phyloP scores from a whole-genome alignment of 1,139 yeast species.

The Geotrichum citri-aurantii region DNA sequence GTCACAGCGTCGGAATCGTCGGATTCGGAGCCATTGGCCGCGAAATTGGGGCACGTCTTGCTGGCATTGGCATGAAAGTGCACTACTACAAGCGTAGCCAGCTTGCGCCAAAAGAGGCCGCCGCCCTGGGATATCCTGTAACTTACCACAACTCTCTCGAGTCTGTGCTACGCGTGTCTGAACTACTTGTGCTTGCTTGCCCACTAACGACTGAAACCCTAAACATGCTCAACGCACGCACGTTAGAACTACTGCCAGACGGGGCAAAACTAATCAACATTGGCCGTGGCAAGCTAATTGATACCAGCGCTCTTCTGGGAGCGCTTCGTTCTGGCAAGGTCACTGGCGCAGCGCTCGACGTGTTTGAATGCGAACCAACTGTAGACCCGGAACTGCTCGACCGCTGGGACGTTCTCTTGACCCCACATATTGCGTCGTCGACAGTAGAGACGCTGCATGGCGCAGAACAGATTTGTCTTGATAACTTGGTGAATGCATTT shows the following conservation, averaged over 20 bases:
- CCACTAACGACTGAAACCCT: conserved; percentile 60
- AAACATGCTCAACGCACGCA: conserved; percentile 47
- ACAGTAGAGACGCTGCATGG: conserved; percentile 45
- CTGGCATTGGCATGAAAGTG: conserved; percentile 59
- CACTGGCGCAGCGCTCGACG: conserved; percentile 56
- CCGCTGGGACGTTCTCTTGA: conserved; percentile 63
- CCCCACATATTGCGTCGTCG: conserved; percentile 77
- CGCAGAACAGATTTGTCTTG: conserved; percentile 44
- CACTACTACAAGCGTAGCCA: conserved; percentile 56
- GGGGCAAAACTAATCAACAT: conserved; percentile 67
- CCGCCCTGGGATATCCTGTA: conserved; percentile 39
- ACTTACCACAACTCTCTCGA: conserved; percentile 42
- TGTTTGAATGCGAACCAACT: conserved; percentile 64
- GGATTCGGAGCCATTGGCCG: conserved; percentile 80
- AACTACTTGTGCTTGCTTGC: conserved; percentile 59
- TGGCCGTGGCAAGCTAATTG: conserved; percentile 71
- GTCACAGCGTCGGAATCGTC: conserved; percentile 58
- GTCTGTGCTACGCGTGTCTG: conserved; percentile 41
- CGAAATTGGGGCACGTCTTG: conserved; percentile 53
- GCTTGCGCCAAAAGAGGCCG: conserved; percentile 36
- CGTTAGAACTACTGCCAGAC: conserved; percentile 44
- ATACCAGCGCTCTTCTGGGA: conserved; percentile 56
- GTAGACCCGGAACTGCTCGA: conserved; percentile 48
- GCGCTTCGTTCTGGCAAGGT: conserved; percentile 66
- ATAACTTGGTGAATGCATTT: conserved; percentile 45